phyloP scores from a whole-genome alignment of 148 eudicot genomes.

The Nepenthes mirabilis region DNA sequence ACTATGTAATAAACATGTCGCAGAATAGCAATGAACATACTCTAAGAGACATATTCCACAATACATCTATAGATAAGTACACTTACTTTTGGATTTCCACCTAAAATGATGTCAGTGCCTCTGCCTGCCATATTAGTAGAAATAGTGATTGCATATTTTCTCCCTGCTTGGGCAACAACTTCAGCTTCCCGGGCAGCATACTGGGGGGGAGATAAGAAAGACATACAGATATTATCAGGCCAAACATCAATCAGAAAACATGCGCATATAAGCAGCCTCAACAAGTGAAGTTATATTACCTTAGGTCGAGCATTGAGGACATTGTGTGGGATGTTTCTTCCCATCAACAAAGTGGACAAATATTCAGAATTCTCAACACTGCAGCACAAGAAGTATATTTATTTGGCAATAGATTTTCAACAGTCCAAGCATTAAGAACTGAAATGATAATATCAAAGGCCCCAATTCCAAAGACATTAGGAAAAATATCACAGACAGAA shows the following conservation, averaged over 20 bases:
- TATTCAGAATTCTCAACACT: conserved; percentile 97
- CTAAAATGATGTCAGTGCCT: conserved; percentile 95
- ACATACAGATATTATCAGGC: conserved; percentile 1
- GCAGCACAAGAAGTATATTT: conserved; percentile 23
- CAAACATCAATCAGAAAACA: conserved; percentile 1
- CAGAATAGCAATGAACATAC: not conserved
- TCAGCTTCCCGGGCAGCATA: conserved; percentile 99
- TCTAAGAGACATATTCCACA: not conserved
- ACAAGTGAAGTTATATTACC: conserved; percentile 29
- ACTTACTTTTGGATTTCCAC: conserved; percentile 94
- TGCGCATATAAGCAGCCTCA: not conserved
- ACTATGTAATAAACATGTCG: not conserved
- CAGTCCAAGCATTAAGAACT: too few species aligned
- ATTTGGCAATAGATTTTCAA: not conserved
- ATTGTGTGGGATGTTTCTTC: conserved; percentile 77
- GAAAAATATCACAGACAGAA: too few species aligned
- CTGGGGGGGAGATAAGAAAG: conserved; percentile 27
- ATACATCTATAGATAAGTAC: not conserved
- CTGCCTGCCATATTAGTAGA: conserved; percentile 99
- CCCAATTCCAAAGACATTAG: too few species aligned
- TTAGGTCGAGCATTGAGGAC: conserved; percentile 97
- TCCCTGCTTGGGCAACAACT: conserved; percentile 95
- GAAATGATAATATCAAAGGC: too few species aligned
- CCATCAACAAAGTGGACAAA: conserved; percentile 57
- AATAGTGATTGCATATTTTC: conserved; percentile 85